phyloP scores from a whole-genome alignment of 257 asterid genomes.

The Solanum dulcamara region DNA sequence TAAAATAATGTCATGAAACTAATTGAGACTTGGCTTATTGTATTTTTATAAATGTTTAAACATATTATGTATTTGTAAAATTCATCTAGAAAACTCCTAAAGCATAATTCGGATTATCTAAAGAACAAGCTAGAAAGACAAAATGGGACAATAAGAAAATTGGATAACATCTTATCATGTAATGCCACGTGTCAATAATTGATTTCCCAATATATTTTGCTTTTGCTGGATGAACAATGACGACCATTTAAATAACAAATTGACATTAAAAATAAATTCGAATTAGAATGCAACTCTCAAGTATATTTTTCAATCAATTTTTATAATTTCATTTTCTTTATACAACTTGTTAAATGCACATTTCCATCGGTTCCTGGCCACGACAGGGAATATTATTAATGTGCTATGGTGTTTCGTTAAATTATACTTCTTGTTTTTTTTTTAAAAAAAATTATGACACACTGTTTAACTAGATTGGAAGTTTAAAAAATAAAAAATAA shows the following conservation, averaged over 20 bases:
- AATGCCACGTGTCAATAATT: slow-evolving; percentile 1
- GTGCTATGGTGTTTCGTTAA: no score
- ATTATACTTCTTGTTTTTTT: no score
- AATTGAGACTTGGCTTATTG: not conserved
- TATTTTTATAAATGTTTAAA: no score
- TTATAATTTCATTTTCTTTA: no score
- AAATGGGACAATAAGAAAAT: not conserved
- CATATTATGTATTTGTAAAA: no score
- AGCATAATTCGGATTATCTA: not conserved
- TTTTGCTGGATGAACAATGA: slow-evolving; percentile 1
- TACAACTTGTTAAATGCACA: not conserved
- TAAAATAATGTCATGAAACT: not conserved
- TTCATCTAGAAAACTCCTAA: not conserved
- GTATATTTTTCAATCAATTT: not conserved
- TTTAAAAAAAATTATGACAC: no score
- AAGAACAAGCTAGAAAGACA: slow-evolving; percentile 1
- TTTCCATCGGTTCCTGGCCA: slow-evolving; percentile 3
- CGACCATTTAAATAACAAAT: not conserved
- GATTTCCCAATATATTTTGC: not conserved
- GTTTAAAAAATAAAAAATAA: no score
- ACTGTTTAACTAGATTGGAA: no score
- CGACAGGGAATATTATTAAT: not conserved
- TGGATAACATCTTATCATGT: not conserved
- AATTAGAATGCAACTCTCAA: not conserved
- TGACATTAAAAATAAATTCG: not conserved